These are phyloP conservation scores for Xylaria venustula DNA, from an alignment of 495 filamentous ascomycete genomes.

Conservation along the genomic window DNA sequence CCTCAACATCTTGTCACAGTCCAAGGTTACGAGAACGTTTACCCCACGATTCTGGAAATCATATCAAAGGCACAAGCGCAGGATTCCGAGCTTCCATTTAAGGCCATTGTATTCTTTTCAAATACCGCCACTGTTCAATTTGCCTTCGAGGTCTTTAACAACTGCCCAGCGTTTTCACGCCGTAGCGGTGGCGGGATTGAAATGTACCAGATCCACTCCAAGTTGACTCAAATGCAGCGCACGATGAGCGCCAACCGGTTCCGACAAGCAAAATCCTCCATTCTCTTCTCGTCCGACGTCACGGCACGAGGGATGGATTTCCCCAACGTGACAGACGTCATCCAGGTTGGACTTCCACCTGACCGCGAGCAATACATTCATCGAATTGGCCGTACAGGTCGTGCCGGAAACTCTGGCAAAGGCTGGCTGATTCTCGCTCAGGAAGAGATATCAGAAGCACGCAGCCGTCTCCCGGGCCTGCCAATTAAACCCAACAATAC, in stretches of 20 bases:
- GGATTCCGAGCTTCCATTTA: constrained; percentile 65
- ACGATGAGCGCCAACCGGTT: constrained; percentile 71
- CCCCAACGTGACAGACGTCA: constrained; percentile 85
- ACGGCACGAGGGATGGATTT: constrained; percentile 97
- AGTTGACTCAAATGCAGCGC: constrained; percentile 66
- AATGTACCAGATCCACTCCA: constrained; percentile 74
- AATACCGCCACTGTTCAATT: constrained; percentile 70
- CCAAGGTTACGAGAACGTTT: constrained; percentile 68
- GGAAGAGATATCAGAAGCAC: constrained; percentile 51
- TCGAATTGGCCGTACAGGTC: constrained; percentile 71
- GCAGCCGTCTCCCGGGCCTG: constrained; percentile 55
- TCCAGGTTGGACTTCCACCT: constrained; percentile 75
- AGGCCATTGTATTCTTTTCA: constrained; percentile 88
- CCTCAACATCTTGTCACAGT: constrained; percentile 71
- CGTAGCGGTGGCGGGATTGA: constrained; percentile 17
- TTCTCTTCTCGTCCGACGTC: constrained; percentile 91
- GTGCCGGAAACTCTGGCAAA: constrained; percentile 73
- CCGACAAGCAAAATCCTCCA: constrained; percentile 57
- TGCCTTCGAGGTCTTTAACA: constrained; percentile 60
- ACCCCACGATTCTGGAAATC: constrained; percentile 77
- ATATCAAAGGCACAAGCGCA: constrained; percentile 51
- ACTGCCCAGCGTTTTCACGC: constrained; percentile 16
- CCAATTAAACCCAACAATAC: constrained; percentile 61
- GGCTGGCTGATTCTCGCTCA: constrained; percentile 74
- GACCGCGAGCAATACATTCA: constrained; percentile 84